Evolutionary conservation across 352 stramenopile species (phyloP).

Genomic region (Phytophthora fragariaefolia): DNA sequence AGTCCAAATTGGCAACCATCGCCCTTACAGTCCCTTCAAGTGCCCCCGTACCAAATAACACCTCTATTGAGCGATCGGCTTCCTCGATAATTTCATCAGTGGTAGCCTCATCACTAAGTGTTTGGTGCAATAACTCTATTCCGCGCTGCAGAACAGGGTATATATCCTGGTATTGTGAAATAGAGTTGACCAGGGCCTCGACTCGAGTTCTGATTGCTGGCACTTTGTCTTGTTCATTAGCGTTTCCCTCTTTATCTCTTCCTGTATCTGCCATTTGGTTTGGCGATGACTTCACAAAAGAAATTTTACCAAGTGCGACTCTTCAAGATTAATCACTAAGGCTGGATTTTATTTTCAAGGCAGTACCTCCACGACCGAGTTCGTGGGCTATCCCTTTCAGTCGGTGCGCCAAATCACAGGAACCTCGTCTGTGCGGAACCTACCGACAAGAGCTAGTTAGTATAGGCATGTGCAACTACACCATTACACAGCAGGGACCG

Average conservation of each 20-base stretch:
- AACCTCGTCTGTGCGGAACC: slow-evolving; percentile 98
- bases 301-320: slow-evolving; percentile 2
- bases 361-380: not conserved
- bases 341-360: slow-evolving; percentile 22
- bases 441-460: slow-evolving; percentile 25
- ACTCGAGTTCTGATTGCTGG: slow-evolving; percentile 26
- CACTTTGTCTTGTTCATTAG: not conserved
- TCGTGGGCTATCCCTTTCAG: slow-evolving; percentile 29
- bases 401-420: slow-evolving; percentile 96
- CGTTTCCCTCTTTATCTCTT: not conserved
- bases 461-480: not conserved
- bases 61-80: slow-evolving; percentile 6
- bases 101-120: not conserved
- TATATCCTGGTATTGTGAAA: slow-evolving; percentile 43
- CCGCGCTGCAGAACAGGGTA: slow-evolving; percentile 36
- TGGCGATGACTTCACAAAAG: slow-evolving; percentile 3
- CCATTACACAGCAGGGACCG: not conserved
- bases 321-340: slow-evolving; percentile 20
- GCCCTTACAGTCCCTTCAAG: slow-evolving; percentile 17
- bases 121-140: slow-evolving; percentile 33
- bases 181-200: slow-evolving; percentile 36
- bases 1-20: slow-evolving; percentile 28
- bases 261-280: slow-evolving; percentile 16
- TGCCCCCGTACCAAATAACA: slow-evolving; percentile 16
- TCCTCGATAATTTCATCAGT: not conserved